Percentiles rank a stretch among this genome's conserved stretches.
Conservation (phyloP, 768 basidiomycete species). For the Gautieria morchelliformis region DNA sequence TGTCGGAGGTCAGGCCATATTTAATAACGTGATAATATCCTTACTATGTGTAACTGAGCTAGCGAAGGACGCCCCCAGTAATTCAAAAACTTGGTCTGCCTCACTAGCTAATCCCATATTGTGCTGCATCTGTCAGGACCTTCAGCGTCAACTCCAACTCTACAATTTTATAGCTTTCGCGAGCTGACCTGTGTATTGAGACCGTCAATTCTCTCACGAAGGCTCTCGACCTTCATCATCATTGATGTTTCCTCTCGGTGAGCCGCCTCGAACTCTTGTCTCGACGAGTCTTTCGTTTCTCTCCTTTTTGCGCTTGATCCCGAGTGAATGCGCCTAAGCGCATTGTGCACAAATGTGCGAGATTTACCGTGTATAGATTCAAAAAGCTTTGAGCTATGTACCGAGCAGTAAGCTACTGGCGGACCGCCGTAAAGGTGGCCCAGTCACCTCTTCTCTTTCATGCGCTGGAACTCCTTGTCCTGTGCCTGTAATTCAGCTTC, state of each 20-base stretch:
- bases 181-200: background rate
- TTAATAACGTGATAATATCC: background rate
- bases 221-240: background rate
- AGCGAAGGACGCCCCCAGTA: background rate
- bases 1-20: too few relatives aligned
- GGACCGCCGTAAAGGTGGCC: background rate
- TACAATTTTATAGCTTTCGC: background rate
- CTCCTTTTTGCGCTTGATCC: background rate
- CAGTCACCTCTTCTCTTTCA: background rate
- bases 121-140: background rate
- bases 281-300: background rate
- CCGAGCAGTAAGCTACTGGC: background rate
- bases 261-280: background rate
- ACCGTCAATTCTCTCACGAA: background rate
- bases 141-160: background rate
- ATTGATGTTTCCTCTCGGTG: background rate
- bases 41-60: background rate
- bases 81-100: constrained; percentile 5
- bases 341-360: background rate
- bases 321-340: background rate
- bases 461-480: background rate
- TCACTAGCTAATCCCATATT: background rate
- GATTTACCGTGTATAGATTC: background rate
- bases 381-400: constrained; percentile 2
- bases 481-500: background rate